Evolutionary conservation across 2,329 filamentous ascomycete species (phyloP).

Genomic region (Coniochaeta sp.): DNA sequence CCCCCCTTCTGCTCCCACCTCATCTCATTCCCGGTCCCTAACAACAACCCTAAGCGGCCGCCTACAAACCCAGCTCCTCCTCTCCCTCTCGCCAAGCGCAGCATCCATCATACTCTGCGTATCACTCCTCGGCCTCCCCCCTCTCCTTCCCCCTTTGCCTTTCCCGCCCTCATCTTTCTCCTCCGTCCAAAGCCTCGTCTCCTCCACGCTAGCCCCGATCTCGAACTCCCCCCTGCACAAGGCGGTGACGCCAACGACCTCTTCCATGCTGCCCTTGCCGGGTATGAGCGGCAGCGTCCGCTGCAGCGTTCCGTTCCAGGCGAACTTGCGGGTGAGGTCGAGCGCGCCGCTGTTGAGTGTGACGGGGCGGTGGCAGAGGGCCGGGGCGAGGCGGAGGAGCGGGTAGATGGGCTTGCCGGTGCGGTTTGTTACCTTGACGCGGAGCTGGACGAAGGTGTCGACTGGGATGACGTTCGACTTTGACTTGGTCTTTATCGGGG

Average conservation of each 20-base stretch:
- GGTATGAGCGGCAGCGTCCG: constrained; percentile 58
- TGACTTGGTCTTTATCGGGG: constrained; percentile 13
- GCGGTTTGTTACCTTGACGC: constrained; percentile 68
- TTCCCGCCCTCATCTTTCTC: constrained; percentile 23
- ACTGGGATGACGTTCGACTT: constrained; percentile 27
- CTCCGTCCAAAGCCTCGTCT: constrained; percentile 51
- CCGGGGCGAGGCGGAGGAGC: constrained; percentile 69
- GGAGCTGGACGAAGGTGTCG: constrained; percentile 64
- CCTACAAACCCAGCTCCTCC: constrained; percentile 59
- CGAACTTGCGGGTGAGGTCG: constrained; percentile 74
- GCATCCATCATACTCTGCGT: constrained; percentile 53
- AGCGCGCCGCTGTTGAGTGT: constrained; percentile 61
- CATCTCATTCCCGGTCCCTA: constrained; percentile 32
- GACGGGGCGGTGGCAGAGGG: constrained; percentile 68
- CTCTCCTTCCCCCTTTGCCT: too few relatives aligned
- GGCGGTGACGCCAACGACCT: constrained; percentile 64
- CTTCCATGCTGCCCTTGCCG: constrained; percentile 50
- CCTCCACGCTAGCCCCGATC: constrained; percentile 73
- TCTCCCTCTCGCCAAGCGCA: constrained; percentile 50
- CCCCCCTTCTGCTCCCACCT: too few relatives aligned
- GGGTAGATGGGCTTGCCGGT: constrained; percentile 61
- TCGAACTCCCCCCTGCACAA: constrained; percentile 80
- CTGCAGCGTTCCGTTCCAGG: constrained; percentile 81
- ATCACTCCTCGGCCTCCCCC: constrained; percentile 35
- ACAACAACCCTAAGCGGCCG: constrained; percentile 50